A percentile compares a stretch with the other conserved stretches of the same genome.
phyloP scores from a whole-genome alignment of 305 asterid species.

The Nicotiana rustica region DNA sequence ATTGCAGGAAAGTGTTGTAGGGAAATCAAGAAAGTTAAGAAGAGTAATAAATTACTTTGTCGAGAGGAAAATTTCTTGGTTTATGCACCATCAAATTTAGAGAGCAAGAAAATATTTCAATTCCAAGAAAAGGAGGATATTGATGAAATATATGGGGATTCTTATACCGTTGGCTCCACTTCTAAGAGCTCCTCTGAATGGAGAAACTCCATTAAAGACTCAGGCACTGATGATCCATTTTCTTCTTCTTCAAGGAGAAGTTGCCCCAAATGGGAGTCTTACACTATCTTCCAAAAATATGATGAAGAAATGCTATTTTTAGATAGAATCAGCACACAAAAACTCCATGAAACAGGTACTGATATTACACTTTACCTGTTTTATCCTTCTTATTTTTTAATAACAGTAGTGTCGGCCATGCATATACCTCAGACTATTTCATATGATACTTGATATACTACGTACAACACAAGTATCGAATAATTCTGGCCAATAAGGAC shows the following conservation, averaged over 20 bases:
- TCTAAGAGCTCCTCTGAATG: constrained; percentile 90
- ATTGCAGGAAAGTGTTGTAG: constrained; percentile 43
- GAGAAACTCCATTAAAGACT: constrained; percentile 79
- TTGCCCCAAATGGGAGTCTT: constrained; percentile 97
- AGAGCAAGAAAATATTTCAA: constrained; percentile 55
- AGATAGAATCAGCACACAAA: constrained; percentile 76
- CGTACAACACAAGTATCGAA: no score
- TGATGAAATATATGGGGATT: constrained; percentile 65
- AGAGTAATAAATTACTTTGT: constrained; percentile 31
- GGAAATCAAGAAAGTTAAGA: constrained; percentile 36
- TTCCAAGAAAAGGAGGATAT: constrained; percentile 47
- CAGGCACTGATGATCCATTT: constrained; percentile 71
- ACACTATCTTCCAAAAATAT: constrained; percentile 86
- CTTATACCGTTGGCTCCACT: constrained; percentile 82
- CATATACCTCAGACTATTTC: no score
- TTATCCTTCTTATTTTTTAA: no score
- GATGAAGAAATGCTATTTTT: constrained; percentile 93
- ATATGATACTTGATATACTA: no score
- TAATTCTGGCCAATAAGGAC: no score
- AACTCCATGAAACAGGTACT: constrained; percentile 89
- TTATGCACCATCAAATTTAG: constrained; percentile 52
- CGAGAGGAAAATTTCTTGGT: constrained; percentile 59
- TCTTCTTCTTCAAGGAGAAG: constrained; percentile 90
- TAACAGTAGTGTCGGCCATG: no score
- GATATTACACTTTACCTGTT: not conserved